Conservation (phyloP, 495 filamentous ascomycete genomes). For the Aspergillus ostianus region DNA sequence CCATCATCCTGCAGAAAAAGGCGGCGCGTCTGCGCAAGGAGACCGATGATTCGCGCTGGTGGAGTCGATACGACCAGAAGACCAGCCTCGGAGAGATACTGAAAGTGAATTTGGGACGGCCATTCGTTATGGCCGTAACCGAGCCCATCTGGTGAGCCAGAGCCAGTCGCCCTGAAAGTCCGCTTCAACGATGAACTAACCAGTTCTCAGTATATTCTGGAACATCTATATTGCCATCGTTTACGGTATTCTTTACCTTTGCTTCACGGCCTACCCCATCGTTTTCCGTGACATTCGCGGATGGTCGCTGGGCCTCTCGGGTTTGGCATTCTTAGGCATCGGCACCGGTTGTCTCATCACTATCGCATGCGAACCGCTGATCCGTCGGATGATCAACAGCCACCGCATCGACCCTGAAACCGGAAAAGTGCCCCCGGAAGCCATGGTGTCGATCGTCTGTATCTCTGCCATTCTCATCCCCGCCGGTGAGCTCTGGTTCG, state of each 20-base stretch:
- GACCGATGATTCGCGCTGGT: constrained; percentile 71
- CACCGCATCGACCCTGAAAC: constrained; percentile 67
- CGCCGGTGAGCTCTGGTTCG: constrained; percentile 72
- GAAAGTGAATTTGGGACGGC: constrained; percentile 70
- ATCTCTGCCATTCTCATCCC: constrained; percentile 66
- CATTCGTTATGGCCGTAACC: constrained; percentile 72
- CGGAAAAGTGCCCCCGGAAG: constrained; percentile 65
- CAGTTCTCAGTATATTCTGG: constrained; percentile 61
- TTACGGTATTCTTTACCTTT: constrained; percentile 76
- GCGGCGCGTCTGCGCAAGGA: constrained; percentile 68
- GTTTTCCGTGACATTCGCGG: constrained; percentile 71
- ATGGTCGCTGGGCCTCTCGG: constrained; percentile 67
- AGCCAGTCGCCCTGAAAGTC: constrained; percentile 10
- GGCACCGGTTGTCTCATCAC: constrained; percentile 63
- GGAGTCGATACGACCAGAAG: constrained; percentile 71
- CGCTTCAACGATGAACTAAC: constrained; percentile 40
- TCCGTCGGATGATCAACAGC: constrained; percentile 67
- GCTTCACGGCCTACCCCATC: constrained; percentile 79
- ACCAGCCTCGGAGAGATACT: constrained; percentile 53
- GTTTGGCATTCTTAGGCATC: constrained; percentile 74
- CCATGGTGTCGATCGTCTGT: constrained; percentile 67
- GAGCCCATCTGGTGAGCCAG: constrained; percentile 73
- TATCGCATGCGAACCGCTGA: constrained; percentile 65
- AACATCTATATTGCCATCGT: constrained; percentile 66
- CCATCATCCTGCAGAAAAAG: constrained; percentile 66